phyloP scores from a whole-genome alignment of 1,139 yeast genomes.

The Wickerhamiella infanticola region DNA sequence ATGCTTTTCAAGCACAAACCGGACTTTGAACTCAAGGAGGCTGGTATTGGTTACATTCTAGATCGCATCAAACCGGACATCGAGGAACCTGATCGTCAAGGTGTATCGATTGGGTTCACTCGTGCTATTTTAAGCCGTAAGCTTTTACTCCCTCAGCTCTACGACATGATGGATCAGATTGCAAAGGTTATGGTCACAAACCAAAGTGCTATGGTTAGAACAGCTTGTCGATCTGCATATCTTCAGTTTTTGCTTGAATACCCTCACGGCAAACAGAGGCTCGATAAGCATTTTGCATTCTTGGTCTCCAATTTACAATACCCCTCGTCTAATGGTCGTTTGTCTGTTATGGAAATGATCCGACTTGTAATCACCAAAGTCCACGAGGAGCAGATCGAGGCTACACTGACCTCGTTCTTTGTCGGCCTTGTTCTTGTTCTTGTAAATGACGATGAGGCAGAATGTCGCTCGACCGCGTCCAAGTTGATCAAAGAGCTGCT shows the following conservation, averaged over 20 bases:
- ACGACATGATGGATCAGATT: constrained; percentile 73
- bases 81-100: constrained; percentile 81
- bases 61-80: constrained; percentile 74
- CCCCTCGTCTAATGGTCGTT: constrained; percentile 76
- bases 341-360: constrained; percentile 79
- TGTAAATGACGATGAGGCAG: constrained; percentile 63
- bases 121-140: constrained; percentile 61
- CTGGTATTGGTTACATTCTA: constrained; percentile 60
- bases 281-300: constrained; percentile 70
- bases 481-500: constrained; percentile 44
- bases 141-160: constrained; percentile 70
- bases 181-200: constrained; percentile 81
- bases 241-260: constrained; percentile 84
- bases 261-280: constrained; percentile 79
- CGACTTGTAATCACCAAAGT: constrained; percentile 56
- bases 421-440: constrained; percentile 66
- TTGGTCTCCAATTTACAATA: constrained; percentile 73
- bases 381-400: constrained; percentile 41
- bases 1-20: constrained; percentile 55
- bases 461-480: constrained; percentile 76
- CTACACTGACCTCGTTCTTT: constrained; percentile 60
- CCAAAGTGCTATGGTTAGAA: constrained; percentile 70
- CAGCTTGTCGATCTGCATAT: constrained; percentile 70
- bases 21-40: constrained; percentile 49
- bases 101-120: constrained; percentile 71